Base-by-base conservation (phyloP, 2,329 filamentous ascomycete genomes). In the Alternaria hordeiaustralica region DNA sequence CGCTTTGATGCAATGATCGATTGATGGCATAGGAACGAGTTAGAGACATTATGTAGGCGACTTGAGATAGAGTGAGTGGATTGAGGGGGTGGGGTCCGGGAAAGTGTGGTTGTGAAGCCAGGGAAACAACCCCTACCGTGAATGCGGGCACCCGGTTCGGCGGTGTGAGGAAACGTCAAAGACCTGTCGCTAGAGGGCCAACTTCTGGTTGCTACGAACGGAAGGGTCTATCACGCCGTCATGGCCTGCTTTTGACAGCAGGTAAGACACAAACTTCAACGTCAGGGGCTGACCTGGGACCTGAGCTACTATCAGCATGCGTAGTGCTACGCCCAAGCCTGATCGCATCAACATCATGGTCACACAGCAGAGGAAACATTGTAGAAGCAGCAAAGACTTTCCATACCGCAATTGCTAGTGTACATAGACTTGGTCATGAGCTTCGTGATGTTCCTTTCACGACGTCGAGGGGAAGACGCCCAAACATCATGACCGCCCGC, bases 401-500 rank as follows among this genome's bases (percentile, higher is more conserved):
- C 72, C 71, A 76, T 78, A 76, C 72, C 71, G 73, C 73, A 75
- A 70, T 73, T 70, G 69, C 75, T 79, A 79, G 74, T 79, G 66
- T 79, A 79, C 77, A 67, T 71, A 68, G 66, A 69, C 68, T 68
- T 66, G 73, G 68, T 76, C 76, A 76, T 79, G 70, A 74, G 73
- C 72, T 70, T 77, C 75, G 71, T 78, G 76, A 75, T 78, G 73
- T 71, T 70, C 72, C 67, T 63, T 58, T 62, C 56, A 45, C 55
- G 20, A 65, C 71, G 73, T 71, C 69, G 55, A 58, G 67, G 63
- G 64, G 56, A 61, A 68, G 73, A 74, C 73, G 74, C 72, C 33
- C 70, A 71, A 76, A 76, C 75, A 77, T 78, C 75, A 73, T 73
- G 66, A 69, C 67, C 64, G 65, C 65, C 68, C 63, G 66, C 64